Evolutionary conservation across 495 filamentous ascomycete species (phyloP), one percentile per base, ranked within the genome.

Genomic region (Lophium mytilinum): DNA sequence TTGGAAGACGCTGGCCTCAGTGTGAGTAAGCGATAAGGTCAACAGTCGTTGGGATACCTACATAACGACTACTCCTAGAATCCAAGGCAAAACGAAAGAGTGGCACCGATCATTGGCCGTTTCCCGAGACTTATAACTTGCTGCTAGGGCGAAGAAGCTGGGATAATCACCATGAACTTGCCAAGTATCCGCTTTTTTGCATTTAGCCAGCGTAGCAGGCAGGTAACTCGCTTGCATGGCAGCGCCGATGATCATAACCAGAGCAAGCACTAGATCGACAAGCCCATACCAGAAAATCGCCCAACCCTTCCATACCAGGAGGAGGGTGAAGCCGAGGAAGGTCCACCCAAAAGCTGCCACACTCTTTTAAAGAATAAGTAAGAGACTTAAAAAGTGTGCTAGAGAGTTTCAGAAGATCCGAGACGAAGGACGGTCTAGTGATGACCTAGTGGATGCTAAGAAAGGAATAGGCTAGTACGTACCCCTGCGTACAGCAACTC

Each of bases 141-240:
- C 53, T 3, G 43, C 49, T 10, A 40, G 46, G 12, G 11, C 12
- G 40, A 64, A 64, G 33, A 64, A 40, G 34, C 61, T 63, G 18
- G 19, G 18, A 21, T 57, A 24, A 10, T 50, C 43, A 24, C 35
- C 50, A 15, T 15, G 35, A 9, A 60, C 43, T 37, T 60, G 49
- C 61, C 61, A 64, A 4, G n/a, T 24, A 12, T 46, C 50, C 7
- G 57, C 53, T 5, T 53, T 52, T 19, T 37, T 41, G 34, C 61
- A 64, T 21, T 6, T 17, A 4, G 15, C n/a, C 4, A 24, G 19
- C 4, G 21, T 30, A 35, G 30, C 35, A 7, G 61, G 61, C 1
- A 64, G 61, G 24, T 60, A 64, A 33, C 10, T n/a, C 34, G 17
- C 61, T 52, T 64, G 55, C 0, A 60, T 11, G 19, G 30, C 50